phyloP scores from a whole-genome alignment of 23 red algal genomes.

The Gracilaria domingensis region DNA sequence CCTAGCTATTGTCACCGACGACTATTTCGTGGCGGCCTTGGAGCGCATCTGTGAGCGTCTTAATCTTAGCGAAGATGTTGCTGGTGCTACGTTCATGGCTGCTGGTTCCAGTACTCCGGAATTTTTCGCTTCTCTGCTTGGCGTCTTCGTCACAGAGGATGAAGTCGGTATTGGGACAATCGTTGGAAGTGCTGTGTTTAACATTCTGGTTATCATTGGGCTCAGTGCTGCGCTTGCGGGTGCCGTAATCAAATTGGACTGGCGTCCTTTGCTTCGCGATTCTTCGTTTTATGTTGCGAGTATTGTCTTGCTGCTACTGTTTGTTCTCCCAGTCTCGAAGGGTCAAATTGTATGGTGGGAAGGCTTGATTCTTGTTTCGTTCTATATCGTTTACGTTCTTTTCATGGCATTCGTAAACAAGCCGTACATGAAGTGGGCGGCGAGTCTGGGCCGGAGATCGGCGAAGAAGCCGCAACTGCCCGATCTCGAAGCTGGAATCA shows the following conservation, averaged over 20 bases:
- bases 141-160: slow-evolving; percentile 79
- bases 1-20: slow-evolving; percentile 79
- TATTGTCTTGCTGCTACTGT: slow-evolving; percentile 49
- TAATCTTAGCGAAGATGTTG: slow-evolving; percentile 71
- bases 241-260: slow-evolving; percentile 68
- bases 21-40: slow-evolving; percentile 76
- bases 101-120: slow-evolving; percentile 76
- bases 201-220: slow-evolving; percentile 84
- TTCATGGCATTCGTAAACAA: slow-evolving; percentile 84
- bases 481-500: slow-evolving; percentile 32
- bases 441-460: neutral
- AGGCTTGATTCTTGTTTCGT: slow-evolving; percentile 65
- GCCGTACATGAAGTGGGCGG: slow-evolving; percentile 67
- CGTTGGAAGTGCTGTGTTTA: slow-evolving; percentile 81
- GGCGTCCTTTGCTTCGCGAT: slow-evolving; percentile 73
- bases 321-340: slow-evolving; percentile 33
- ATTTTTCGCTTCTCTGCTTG: slow-evolving; percentile 76
- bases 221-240: slow-evolving; percentile 70
- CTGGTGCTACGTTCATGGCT: slow-evolving; percentile 79
- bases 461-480: neutral
- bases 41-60: slow-evolving; percentile 78
- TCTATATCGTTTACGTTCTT: slow-evolving; percentile 61
- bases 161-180: slow-evolving; percentile 80
- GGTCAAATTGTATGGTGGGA: slow-evolving; percentile 72
- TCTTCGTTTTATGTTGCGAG: slow-evolving; percentile 67